Conservation (phyloP, 31 red algal genomes). For the Endocladia muricata region DNA sequence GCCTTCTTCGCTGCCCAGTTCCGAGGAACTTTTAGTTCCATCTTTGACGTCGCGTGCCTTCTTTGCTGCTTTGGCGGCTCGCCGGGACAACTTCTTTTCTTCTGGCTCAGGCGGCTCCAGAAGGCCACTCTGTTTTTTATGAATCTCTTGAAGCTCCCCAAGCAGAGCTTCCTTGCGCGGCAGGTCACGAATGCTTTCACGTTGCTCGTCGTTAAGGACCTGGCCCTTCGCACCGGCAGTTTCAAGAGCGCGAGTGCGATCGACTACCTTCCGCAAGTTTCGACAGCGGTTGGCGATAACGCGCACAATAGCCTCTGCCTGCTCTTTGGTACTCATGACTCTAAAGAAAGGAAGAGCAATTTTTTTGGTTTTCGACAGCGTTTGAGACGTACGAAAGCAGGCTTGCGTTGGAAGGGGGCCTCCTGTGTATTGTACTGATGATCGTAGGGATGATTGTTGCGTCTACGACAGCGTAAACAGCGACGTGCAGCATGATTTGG, state of each 20-base stretch:
- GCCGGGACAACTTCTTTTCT: slow-evolving; percentile 8
- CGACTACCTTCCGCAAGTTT: slow-evolving; percentile 67
- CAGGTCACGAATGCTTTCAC: slow-evolving; percentile 38
- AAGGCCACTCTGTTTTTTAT: slow-evolving; percentile 48
- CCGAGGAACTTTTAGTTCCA: neutral
- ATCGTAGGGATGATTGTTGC: no score
- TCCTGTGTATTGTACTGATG: no score
- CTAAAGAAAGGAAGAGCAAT: no score
- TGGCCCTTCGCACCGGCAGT: slow-evolving; percentile 33
- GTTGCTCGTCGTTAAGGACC: slow-evolving; percentile 45
- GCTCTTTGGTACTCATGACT: slow-evolving; percentile 36
- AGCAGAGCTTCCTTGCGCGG: slow-evolving; percentile 52
- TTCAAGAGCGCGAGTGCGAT: slow-evolving; percentile 46
- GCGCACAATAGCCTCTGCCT: slow-evolving; percentile 38
- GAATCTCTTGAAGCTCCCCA: slow-evolving; percentile 65
- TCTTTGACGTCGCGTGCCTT: slow-evolving; percentile 21
- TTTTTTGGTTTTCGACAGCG: no score
- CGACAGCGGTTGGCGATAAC: slow-evolving; percentile 63
- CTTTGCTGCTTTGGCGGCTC: slow-evolving; percentile 13
- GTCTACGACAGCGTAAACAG: no score
- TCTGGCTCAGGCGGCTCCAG: neutral
- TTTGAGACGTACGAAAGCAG: no score
- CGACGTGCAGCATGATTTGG: no score
- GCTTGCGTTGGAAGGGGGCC: no score
- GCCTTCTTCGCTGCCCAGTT: slow-evolving; percentile 7